Evolutionary conservation across 108 stramenopile genomes (phyloP), one percentile per base, ranked within the genome.

Genomic region (Cyclotella sp.): DNA sequence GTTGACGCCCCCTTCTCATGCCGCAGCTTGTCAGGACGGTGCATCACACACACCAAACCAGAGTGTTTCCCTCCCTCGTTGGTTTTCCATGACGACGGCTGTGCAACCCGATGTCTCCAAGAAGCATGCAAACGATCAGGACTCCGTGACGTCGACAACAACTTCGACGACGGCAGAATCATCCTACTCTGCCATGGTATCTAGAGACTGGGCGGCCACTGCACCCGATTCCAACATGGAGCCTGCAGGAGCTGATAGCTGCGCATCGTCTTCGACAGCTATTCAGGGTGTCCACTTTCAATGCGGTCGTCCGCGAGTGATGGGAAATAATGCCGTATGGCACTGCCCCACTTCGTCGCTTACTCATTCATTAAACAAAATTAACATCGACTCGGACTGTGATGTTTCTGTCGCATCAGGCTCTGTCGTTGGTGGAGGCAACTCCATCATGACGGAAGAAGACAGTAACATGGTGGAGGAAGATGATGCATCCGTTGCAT

Each of bases 311-410:
- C 24, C 58, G 59, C 71, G 44, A 21, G 0, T 62, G 5, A 43
- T 22, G 15, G 60, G 13, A 3, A 57, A 43, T 43, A 41, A 30
- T 43, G 13, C 55, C 40, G 5, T 27, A 11, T 39, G 55, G 26
- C 24, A 34, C 24, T 43, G 34, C n/a, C 12, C 57, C 19, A 72
- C 79, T 44, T 81, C 79, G 18, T 73, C 73, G 1, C 69, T 81
- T 6, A 58, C 73, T 16, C 61, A 74, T 58, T 73, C 73, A 29
- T 54, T 81, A 26, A 70, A 81, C 70, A 57, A 69, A 58, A 75
- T 81, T 63, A 81, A 75, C 45, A 81, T 81, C 18, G 80, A 81
- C 40, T 81, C 80, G 18, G 80, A 81, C 52, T 75, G 80, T 51
- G 80, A 81, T 29, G 80, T 68, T 30, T 81, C 80, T 7, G 44